Evolutionary conservation across 352 stramenopile genomes (phyloP), one percentile per base, ranked within the genome.

Genomic region (Phytophthora litchii): DNA sequence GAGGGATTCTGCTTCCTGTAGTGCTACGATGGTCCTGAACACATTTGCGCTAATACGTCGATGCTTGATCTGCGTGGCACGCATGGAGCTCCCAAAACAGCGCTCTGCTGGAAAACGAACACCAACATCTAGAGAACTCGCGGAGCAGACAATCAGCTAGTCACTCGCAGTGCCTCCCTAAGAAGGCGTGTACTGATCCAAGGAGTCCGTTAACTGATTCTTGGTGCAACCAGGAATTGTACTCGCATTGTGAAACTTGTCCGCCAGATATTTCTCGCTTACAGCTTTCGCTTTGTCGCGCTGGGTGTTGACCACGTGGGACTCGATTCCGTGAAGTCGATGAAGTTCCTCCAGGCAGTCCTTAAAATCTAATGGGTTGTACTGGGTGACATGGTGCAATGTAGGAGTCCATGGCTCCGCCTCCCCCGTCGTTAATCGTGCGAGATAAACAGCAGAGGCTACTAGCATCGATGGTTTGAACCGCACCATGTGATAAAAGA

Each of bases 271-370:
- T 60, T 94, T 94, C 59, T 94, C 85, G 44, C 80, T 94, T 46
- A 94, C 75, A 10, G 85, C 85, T 55, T 92, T 92, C 12, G 78
- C 84, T 64, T 92, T 92, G 48, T 92, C 82, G 20, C 79, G 76
- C 54, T 92, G 75, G 4, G 63, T 86, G 29, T 61, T 64, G 8
- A 91, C 76, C 23, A 91, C 70, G 25, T 87, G 62, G 56, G 67
- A 72, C 64, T 94, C 85, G 32, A 74, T 61, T 17, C 58, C 62
- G 53, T 94, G 81, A 9, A 92, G 73, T 14, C 70, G 75, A 40
- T 76, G 69, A n/a, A 94, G 67, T 41, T 88, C 78, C 36, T 83
- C 54, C 21, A 92, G 60, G 62, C 85, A 94, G 29, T 78, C 71
- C 36, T 85, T 63, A 31, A 94, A 53, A 37, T 94, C 77, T 57